Base-by-base conservation (phyloP, 2,329 filamentous ascomycete species). In the Phoma sp. region DNA sequence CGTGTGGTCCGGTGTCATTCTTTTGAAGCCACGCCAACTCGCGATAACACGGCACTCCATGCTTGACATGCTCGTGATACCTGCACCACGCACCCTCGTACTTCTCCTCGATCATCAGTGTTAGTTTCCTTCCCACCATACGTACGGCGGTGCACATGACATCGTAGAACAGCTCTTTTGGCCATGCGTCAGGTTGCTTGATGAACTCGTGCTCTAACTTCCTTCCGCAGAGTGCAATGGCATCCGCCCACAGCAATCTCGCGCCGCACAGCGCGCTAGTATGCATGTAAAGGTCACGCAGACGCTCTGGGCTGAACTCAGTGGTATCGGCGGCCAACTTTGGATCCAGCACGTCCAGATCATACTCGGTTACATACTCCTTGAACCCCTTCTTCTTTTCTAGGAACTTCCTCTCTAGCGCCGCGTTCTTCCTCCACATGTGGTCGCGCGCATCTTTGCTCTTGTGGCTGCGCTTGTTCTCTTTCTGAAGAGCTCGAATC, bases 231-330 rank as follows among this genome's bases (percentile, higher is more conserved):
- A 74, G 60, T 12, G 69, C 62, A 17, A 74, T 56, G 1, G 69
- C 58, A 32, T 74, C 71, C 0, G 69, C 69, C 70, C 70, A 74
- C 2, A 74, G 52, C 1, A 64, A n/a, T 4, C 71, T 62, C 9
- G 66, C 70, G 4, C 66, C 68, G 18, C 66, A 66, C 1, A 36
- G 30, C 1, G 32, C 12, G 0, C 36, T 7, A 0, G 70, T 73
- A 9, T 66, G 17, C 2, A 56, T 10, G 56, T 69, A 74, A 9
- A 74, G 49, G 3, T 54, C 28, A 18, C 57, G 58, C 7, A 73
- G 42, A 1, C 53, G 55, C 4, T 51, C 10, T 2, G 46, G 18
- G 5, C 60, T 28, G 32, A 68, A 65, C 0, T n/a, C 21, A 1
- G 60, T 62, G 2, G 67, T 64, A 14, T 62, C 38, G 1, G 12